Conservation (phyloP, 179 eudicot species). For the Carnegiea gigantea region DNA sequence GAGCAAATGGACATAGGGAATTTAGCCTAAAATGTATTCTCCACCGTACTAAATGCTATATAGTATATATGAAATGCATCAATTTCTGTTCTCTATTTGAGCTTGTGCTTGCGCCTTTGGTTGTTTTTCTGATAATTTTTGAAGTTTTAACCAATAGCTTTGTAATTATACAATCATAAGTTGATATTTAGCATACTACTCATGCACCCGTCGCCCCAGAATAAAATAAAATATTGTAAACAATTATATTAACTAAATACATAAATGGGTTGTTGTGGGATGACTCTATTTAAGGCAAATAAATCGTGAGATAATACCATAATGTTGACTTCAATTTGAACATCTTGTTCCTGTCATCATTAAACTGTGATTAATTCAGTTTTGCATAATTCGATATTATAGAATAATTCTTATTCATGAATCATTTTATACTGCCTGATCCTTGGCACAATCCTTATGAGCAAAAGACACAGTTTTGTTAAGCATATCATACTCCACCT, state of each 20-base stretch:
- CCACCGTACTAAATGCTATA: too few species aligned
- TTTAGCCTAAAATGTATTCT: too few species aligned
- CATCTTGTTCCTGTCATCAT: background rate
- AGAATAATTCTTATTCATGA: background rate
- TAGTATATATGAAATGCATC: too few species aligned
- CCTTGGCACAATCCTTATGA: conserved; percentile 21
- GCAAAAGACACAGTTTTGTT: conserved; percentile 19
- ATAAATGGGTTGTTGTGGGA: background rate
- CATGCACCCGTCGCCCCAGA: background rate
- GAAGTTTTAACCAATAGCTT: too few species aligned
- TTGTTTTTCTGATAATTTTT: too few species aligned
- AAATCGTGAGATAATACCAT: conserved; percentile 3
- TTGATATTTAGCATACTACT: background rate
- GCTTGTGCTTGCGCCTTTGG: too few species aligned
- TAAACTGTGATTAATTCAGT: background rate
- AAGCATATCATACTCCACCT: conserved; percentile 21
- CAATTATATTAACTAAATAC: too few species aligned
- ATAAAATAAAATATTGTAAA: too few species aligned
- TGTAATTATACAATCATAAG: too few species aligned
- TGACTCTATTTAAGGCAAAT: background rate
- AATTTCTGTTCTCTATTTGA: too few species aligned
- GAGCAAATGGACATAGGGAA: too few species aligned
- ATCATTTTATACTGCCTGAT: background rate
- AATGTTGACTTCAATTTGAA: background rate
- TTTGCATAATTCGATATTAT: background rate